Evolutionary conservation across 495 filamentous ascomycete species (phyloP).

Genomic region (Lophiostoma macrostomum): DNA sequence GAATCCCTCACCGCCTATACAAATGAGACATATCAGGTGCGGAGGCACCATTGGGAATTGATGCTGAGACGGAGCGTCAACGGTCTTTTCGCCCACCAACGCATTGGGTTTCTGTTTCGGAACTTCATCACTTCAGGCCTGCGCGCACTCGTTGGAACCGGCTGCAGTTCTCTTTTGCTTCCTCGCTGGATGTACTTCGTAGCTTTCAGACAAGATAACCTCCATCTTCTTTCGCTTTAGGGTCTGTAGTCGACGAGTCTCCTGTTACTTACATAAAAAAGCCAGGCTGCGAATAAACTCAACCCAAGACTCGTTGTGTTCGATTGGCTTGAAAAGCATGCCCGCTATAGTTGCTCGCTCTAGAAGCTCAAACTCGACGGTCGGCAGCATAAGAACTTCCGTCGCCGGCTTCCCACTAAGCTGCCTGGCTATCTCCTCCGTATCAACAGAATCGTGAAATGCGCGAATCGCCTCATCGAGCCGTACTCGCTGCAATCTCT

Average conservation of each 20-base stretch:
- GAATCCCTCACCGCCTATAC: conserved; percentile 9
- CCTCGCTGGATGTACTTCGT: too few relatives aligned
- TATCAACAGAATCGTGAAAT: conserved; percentile 21
- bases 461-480: conserved; percentile 20
- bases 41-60: conserved; percentile 10
- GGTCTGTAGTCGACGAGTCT: conserved; percentile 13
- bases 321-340: conserved; percentile 24
- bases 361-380: conserved; percentile 19
- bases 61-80: neutral
- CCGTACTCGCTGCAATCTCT: conserved; percentile 6
- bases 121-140: too few relatives aligned
- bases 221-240: conserved; percentile 13
- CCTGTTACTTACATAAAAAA: conserved; percentile 8
- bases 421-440: conserved; percentile 23
- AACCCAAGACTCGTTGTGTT: conserved; percentile 15
- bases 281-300: conserved; percentile 14
- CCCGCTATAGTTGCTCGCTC: conserved; percentile 16
- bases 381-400: conserved; percentile 20
- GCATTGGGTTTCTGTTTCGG: too few relatives aligned
- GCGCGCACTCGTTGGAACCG: too few relatives aligned
- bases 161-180: too few relatives aligned
- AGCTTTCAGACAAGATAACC: too few relatives aligned
- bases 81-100: too few relatives aligned
- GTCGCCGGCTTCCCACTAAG: conserved; percentile 15
- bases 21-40: conserved; percentile 17